Conservation (phyloP, 495 filamentous ascomycete species). For the Clavariopsis aquatica region DNA sequence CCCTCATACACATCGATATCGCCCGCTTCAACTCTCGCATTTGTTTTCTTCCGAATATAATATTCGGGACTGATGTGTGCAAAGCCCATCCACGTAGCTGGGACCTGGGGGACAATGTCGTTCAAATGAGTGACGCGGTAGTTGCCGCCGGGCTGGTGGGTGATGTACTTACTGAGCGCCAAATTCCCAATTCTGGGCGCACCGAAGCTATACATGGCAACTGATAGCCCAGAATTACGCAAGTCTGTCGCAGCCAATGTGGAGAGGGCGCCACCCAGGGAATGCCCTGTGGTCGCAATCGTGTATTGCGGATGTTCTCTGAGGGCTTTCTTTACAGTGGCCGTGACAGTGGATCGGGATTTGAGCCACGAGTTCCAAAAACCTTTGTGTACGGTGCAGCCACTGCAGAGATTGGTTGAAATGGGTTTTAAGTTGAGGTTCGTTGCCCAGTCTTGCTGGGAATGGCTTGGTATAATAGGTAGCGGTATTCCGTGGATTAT, state of each 20-base stretch:
- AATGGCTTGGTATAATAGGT: neutral
- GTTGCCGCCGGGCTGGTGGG: slow-evolving; percentile 55
- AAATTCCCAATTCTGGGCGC: slow-evolving; percentile 66
- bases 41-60: slow-evolving; percentile 55
- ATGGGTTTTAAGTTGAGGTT: slow-evolving; percentile 54
- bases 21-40: slow-evolving; percentile 44
- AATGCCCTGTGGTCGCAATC: slow-evolving; percentile 66
- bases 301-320: slow-evolving; percentile 53
- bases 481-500: no score
- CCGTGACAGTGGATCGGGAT: slow-evolving; percentile 48
- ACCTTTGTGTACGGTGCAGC: slow-evolving; percentile 58
- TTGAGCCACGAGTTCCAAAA: slow-evolving; percentile 60
- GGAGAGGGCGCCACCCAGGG: slow-evolving; percentile 68
- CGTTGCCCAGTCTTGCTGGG: slow-evolving; percentile 66
- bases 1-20: slow-evolving; percentile 49
- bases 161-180: slow-evolving; percentile 58
- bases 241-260: slow-evolving; percentile 62
- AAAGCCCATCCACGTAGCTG: slow-evolving; percentile 58
- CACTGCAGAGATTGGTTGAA: slow-evolving; percentile 50
- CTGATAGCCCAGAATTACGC: slow-evolving; percentile 52
- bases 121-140: slow-evolving; percentile 69
- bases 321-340: slow-evolving; percentile 46
- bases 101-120: slow-evolving; percentile 68
- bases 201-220: slow-evolving; percentile 64
- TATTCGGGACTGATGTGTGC: slow-evolving; percentile 70